These are phyloP conservation scores for Fusarium sp. DNA, from an alignment of 2,329 filamentous ascomycete genomes.

Conservation along the genomic window DNA sequence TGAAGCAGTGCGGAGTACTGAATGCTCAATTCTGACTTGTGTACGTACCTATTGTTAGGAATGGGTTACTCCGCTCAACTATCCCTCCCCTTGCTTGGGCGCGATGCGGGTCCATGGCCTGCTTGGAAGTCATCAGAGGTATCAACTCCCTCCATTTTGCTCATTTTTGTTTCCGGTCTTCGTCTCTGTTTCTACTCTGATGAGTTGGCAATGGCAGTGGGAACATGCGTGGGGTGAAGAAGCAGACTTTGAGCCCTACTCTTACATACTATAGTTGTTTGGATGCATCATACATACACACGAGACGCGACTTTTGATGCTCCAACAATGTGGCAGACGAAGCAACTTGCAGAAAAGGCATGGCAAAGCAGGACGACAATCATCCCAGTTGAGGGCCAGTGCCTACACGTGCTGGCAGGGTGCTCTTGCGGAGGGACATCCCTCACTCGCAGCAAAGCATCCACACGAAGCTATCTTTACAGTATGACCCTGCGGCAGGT, in stretches of 20 bases:
- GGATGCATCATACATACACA: conserved; percentile 38
- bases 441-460: conserved; percentile 15
- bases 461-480: conserved; percentile 37
- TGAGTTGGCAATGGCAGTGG: neutral
- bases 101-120: conserved; percentile 32
- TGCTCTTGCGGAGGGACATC: conserved; percentile 19
- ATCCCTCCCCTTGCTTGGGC: conserved; percentile 44
- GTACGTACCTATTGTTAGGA: conserved; percentile 30
- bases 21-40: conserved; percentile 7
- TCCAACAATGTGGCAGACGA: conserved; percentile 27
- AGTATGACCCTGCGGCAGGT: conserved; percentile 46
- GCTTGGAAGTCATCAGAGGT: conserved; percentile 10
- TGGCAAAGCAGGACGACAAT: conserved; percentile 40
- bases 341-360: conserved; percentile 35
- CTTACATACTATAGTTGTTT: conserved; percentile 28
- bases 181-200: neutral
- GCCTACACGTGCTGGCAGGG: conserved; percentile 35
- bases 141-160: conserved; percentile 6
- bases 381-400: conserved; percentile 31
- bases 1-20: conserved; percentile 10
- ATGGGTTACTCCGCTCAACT: conserved; percentile 41
- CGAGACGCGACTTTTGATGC: conserved; percentile 21
- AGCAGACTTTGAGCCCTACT: neutral
- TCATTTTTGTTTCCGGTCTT: neutral
- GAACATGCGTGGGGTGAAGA: neutral